Evolutionary conservation across 176 grass and related monocot species (phyloP).

Genomic region (Themeda triandra): DNA sequence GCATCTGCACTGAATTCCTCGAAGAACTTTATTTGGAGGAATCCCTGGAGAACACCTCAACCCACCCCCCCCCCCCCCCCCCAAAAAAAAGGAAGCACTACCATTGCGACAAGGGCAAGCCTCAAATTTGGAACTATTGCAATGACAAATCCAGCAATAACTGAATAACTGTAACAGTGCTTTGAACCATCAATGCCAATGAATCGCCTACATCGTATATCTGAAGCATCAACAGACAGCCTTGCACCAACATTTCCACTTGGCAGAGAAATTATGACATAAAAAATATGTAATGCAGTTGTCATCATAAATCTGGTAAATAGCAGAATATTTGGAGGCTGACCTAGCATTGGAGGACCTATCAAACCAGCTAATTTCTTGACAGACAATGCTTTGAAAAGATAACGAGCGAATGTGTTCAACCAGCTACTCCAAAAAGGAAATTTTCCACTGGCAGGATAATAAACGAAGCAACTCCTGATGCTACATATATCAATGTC

Average conservation of each 20-base stretch:
- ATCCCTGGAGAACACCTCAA: conserved; percentile 42
- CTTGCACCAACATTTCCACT: neutral
- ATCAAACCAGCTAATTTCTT: conserved; percentile 23
- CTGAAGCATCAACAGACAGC: conserved; percentile 18
- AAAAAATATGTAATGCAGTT: neutral
- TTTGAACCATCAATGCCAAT: conserved; percentile 8
- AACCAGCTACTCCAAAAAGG: conserved; percentile 11
- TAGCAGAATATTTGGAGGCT: neutral
- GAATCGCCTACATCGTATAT: conserved; percentile 18
- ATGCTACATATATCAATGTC: conserved; percentile 14
- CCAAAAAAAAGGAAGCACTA: conserved; percentile 9
- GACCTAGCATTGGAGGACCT: conserved; percentile 5
- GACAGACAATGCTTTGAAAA: conserved; percentile 4
- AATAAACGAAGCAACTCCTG: conserved; percentile 11
- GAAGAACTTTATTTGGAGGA: conserved; percentile 51
- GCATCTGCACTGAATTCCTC: conserved; percentile 56
- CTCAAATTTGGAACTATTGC: conserved; percentile 19
- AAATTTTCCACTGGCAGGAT: neutral
- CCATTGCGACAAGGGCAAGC: conserved; percentile 17
- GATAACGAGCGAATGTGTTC: neutral
- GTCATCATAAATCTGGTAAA: neutral
- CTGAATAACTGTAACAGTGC: conserved; percentile 5
- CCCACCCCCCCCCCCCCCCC: no score
- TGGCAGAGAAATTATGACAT: neutral
- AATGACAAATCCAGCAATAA: conserved; percentile 18